Evolutionary conservation across 148 eudicot genomes (phyloP), one percentile per base, ranked within the genome.

Genomic region (Arbutus unedo): DNA sequence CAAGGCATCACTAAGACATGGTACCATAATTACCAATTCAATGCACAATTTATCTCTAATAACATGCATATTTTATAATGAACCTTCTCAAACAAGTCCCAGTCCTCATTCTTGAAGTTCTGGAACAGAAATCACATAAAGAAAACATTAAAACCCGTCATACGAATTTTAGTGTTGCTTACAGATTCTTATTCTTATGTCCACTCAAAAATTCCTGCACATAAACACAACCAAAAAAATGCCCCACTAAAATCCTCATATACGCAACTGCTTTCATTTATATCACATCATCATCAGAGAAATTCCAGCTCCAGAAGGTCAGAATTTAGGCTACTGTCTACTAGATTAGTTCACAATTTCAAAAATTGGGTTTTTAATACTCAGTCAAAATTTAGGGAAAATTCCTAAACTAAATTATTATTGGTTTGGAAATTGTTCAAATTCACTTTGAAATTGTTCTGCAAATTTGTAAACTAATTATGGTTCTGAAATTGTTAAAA

Each of bases 351-450:
- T 71, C 25, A 41, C 3, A 41, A 13, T 41, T 16, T 16, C 75
- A 66, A 44, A 49, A 80, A 67, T 4, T 23, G 25, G 75, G 19
- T 41, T 41, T 38, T 68, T 14, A 66, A 3, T 6, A 13, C 2
- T 77, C 79, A 70, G 56, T 81, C 54, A 68, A 45, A 55, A 72
- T 10, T 62, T 45, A 11, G 56, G 74, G 70, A 19, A 41, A 53
- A 41, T 41, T 72, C 48, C 4, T 15, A 21, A 74, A 5, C 73
- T 44, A 60, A 48, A 48, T 57, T 11, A 57, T 47, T 18, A 44
- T n/a, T 48, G 14, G 15, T 74, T 74, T 57, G 41, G 16, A 68
- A 16, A 70, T 38, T 70, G 21, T 43, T 70, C 16, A 43, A 38
- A 70, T 70, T 6, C 49, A 70, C 74, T 16, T 5, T 47, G 3